Percentiles rank a stretch among this genome's conserved stretches.
These are phyloP conservation scores for Gonium pectorale DNA, from an alignment of 139 green algal genomes.

Conservation along the genomic window DNA sequence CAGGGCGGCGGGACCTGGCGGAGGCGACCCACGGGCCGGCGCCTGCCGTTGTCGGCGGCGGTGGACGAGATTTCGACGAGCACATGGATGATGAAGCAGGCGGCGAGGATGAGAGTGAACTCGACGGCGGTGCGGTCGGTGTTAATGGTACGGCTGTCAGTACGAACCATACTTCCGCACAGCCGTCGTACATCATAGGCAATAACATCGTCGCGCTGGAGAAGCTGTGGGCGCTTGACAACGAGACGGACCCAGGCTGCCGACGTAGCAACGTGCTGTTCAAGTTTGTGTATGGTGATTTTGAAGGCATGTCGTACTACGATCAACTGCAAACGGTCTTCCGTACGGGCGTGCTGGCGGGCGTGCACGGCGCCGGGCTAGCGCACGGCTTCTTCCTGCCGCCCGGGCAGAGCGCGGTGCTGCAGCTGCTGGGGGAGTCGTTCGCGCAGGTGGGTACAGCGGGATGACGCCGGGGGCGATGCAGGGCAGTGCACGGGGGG, in stretches of 20 bases:
- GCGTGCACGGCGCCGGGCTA: slow-evolving; percentile 32
- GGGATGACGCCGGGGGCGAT: background rate
- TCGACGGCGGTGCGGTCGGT: background rate
- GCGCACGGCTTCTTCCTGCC: slow-evolving; percentile 41
- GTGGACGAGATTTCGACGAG: background rate
- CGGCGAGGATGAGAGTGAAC: background rate
- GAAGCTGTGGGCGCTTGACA: slow-evolving; percentile 15
- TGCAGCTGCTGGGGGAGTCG: slow-evolving; percentile 38
- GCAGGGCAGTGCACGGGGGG: too few species aligned
- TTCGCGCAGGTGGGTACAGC: slow-evolving; percentile 5
- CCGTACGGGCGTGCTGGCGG: slow-evolving; percentile 22
- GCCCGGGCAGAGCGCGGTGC: slow-evolving; percentile 31
- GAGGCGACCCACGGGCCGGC: background rate
- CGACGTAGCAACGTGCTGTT: slow-evolving; percentile 31
- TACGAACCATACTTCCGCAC: too few species aligned
- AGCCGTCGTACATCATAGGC: background rate
- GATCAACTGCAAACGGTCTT: slow-evolving; percentile 20
- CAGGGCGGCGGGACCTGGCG: background rate
- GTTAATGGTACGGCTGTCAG: background rate
- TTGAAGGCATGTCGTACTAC: slow-evolving; percentile 16
- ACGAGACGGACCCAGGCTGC: background rate
- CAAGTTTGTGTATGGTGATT: slow-evolving; percentile 30
- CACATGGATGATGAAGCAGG: background rate
- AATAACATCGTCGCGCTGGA: background rate
- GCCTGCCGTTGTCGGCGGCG: background rate